Base-by-base conservation (phyloP, 805 yeast genomes). In the Myxozyma mucilagina region DNA sequence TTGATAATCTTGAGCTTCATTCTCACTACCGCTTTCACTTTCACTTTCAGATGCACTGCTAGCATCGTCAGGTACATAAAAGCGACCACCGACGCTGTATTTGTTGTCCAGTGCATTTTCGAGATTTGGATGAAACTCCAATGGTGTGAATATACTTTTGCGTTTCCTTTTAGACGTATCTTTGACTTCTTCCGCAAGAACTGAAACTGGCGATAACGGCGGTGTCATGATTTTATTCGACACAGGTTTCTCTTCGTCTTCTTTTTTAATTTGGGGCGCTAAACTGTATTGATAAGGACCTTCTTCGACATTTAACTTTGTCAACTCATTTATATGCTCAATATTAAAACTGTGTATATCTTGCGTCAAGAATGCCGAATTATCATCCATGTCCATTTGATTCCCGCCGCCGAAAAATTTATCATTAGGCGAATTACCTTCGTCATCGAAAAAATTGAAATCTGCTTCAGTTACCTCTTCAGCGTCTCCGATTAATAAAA, bases 31-130 rank as follows among this genome's bases (percentile, higher is more conserved):
- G 18, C 45, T 57, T n/a, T 45, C 63, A 14, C 41, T 53, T 20
- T 61, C 71, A 39, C 57, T 65, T 39, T 69, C 61, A 31, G 59
- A 47, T 11, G 35, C 48, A 9, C 51, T 66, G n/a, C 59, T 67
- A 14, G 58, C 68, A 31, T 61, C 68, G 13, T 61, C 56, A 4
- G 73, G 65, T 13, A 88, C 89, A 70, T 85, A 91, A 71, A 89
- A 93, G 70, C 92, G 88, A 1, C 99, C 99, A 5, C 99, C 99
- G 65, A 81, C 81, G 11, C 87, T 86, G 69, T 93, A 93, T 70
- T 93, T 93, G 59, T 88, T 84, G 71, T 93, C 98, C 43, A 93
- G 85, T 60, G 82, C 84, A 50, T 83, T 81, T 59, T 84, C 85
- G 57, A 90, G 87, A 18, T 87, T 81, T 0, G 97, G 96, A 68